Evolutionary conservation across 306 rosid species (phyloP).

Genomic region (Hippophae gyantsensis): DNA sequence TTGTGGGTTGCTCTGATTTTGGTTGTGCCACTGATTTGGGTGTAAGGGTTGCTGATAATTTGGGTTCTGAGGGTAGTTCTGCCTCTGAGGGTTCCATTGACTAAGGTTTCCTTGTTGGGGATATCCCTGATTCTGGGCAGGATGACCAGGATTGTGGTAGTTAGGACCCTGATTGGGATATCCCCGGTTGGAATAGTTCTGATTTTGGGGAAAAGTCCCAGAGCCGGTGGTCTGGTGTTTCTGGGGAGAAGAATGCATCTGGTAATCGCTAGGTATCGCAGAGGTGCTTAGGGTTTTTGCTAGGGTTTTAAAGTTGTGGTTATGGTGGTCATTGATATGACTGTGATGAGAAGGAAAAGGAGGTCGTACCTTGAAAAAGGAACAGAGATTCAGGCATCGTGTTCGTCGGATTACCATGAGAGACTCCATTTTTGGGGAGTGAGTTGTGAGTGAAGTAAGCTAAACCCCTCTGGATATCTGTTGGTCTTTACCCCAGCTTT

Average conservation of each 20-base stretch:
- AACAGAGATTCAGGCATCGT: conserved; percentile 16
- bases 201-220: conserved; percentile 20
- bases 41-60: conserved; percentile 26
- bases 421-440: conserved; percentile 27
- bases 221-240: conserved; percentile 35
- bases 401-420: conserved; percentile 30
- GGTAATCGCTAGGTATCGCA: conserved; percentile 38
- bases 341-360: conserved; percentile 14
- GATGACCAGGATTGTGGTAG: conserved; percentile 10
- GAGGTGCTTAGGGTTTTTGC: conserved; percentile 42
- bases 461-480: too few relatives aligned
- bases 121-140: conserved; percentile 11
- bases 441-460: too few relatives aligned
- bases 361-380: conserved; percentile 34
- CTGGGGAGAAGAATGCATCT: conserved; percentile 22
- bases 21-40: conserved; percentile 32
- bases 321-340: conserved; percentile 8
- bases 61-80: conserved; percentile 19
- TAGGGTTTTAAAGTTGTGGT: neutral
- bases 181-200: conserved; percentile 10
- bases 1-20: conserved; percentile 23
- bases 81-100: conserved; percentile 24
- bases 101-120: conserved; percentile 19
- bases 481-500: too few relatives aligned
- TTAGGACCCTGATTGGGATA: conserved; percentile 23